These are phyloP conservation scores for Zarea fungicola DNA, from an alignment of 2,329 filamentous ascomycete genomes.

Conservation along the genomic window DNA sequence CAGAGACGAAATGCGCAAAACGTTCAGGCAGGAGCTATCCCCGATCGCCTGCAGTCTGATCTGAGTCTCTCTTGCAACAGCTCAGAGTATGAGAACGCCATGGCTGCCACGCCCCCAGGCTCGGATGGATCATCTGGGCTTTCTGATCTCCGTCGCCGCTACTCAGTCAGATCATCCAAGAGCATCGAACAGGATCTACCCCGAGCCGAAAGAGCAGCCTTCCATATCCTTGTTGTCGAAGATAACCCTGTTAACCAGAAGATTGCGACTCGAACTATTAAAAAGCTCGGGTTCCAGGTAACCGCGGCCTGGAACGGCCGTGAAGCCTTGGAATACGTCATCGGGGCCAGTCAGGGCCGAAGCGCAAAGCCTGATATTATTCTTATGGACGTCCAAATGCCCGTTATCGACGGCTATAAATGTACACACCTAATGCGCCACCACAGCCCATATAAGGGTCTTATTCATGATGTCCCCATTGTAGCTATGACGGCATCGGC, in stretches of 20 bases:
- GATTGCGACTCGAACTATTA: constrained; percentile 70
- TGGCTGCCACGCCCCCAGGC: constrained; percentile 34
- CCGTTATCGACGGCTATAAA: constrained; percentile 71
- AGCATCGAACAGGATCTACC: constrained; percentile 45
- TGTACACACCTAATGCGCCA: constrained; percentile 70
- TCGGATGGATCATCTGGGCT: constrained; percentile 23
- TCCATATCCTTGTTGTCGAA: constrained; percentile 72
- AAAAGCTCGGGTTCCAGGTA: constrained; percentile 66
- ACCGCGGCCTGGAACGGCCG: constrained; percentile 71
- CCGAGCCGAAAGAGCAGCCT: constrained; percentile 52
- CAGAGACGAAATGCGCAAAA: constrained; percentile 43
- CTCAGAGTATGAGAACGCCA: constrained; percentile 52
- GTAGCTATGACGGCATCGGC: constrained; percentile 79
- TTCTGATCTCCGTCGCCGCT: constrained; percentile 25
- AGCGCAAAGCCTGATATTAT: constrained; percentile 65
- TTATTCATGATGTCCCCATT: constrained; percentile 61
- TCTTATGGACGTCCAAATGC: constrained; percentile 74
- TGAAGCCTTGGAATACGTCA: constrained; percentile 70
- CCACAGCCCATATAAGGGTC: constrained; percentile 57
- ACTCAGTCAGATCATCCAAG: constrained; percentile 29
- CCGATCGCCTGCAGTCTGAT: constrained; percentile 61
- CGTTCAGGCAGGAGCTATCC: constrained; percentile 58
- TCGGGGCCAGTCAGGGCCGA: constrained; percentile 44
- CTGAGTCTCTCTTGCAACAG: constrained; percentile 61
- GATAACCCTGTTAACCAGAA: constrained; percentile 74